Percentiles rank a stretch among this genome's conserved stretches.
phyloP scores from a whole-genome alignment of 306 rosid genomes.

The Cicer pinnatifidum region DNA sequence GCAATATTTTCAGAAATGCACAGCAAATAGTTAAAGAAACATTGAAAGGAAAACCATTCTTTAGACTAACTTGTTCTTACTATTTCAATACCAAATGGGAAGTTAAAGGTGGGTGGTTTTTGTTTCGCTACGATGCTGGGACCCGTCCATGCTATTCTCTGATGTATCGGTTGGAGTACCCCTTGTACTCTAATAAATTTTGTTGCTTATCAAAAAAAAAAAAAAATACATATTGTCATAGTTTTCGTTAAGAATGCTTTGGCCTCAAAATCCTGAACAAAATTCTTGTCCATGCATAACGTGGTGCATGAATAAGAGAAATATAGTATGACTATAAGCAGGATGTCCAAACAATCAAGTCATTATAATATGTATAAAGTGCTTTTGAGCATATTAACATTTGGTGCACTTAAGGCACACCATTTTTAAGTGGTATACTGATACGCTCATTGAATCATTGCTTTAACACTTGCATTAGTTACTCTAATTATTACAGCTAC shows the following conservation, averaged over 20 bases:
- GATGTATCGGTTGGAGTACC: too few relatives aligned
- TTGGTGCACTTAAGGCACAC: neutral
- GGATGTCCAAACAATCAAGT: slow-evolving; percentile 5
- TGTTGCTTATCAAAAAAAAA: too few relatives aligned
- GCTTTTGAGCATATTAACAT: neutral
- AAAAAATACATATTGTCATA: neutral
- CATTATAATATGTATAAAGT: neutral
- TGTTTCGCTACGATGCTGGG: too few relatives aligned
- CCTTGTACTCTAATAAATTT: too few relatives aligned
- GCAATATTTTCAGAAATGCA: neutral
- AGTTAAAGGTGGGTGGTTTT: too few relatives aligned
- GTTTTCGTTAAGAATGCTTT: neutral
- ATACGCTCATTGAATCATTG: too few relatives aligned
- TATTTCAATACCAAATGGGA: neutral
- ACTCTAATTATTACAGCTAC: neutral
- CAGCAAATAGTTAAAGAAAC: neutral
- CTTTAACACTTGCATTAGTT: neutral
- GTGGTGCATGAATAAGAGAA: neutral
- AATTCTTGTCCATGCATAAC: neutral
- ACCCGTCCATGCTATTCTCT: too few relatives aligned
- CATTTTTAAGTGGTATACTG: too few relatives aligned
- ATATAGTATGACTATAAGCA: neutral
- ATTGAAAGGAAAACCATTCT: neutral
- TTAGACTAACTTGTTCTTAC: neutral
- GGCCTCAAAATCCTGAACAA: neutral